Evolutionary conservation across 768 basidiomycete genomes (phyloP).

Genomic region (Amanita pseudoporphyria): DNA sequence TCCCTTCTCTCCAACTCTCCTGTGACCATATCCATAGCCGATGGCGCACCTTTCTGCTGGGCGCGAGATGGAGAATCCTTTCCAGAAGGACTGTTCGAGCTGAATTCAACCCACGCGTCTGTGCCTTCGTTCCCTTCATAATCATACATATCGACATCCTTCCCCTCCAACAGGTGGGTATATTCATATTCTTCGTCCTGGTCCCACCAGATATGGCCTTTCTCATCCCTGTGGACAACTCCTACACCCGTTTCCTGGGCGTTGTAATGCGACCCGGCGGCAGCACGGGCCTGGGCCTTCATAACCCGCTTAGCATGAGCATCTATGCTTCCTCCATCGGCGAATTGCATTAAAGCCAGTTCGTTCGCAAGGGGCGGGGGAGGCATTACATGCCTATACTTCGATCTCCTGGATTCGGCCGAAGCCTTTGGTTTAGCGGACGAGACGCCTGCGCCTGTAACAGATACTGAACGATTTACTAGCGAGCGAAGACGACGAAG

Average conservation of each 20-base stretch:
- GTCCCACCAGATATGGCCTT: slow-evolving; percentile 63
- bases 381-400: slow-evolving; percentile 31
- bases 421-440: slow-evolving; percentile 12
- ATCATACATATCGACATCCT: slow-evolving; percentile 18
- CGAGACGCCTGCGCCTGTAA: slow-evolving; percentile 2
- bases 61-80: slow-evolving; percentile 15
- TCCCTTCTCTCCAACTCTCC: not conserved
- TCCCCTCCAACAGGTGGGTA: slow-evolving; percentile 42
- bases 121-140: slow-evolving; percentile 16
- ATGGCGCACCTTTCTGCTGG: not conserved
- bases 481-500: slow-evolving; percentile 44
- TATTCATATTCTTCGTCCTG: slow-evolving; percentile 66
- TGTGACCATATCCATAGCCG: not conserved
- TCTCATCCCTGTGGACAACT: slow-evolving; percentile 49
- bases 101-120: slow-evolving; percentile 33
- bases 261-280: slow-evolving; percentile 15
- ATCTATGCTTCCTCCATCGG: slow-evolving; percentile 53
- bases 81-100: slow-evolving; percentile 15
- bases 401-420: slow-evolving; percentile 34
- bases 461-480: slow-evolving; percentile 24
- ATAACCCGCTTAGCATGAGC: slow-evolving; percentile 43
- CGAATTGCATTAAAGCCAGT: slow-evolving; percentile 60
- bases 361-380: slow-evolving; percentile 54
- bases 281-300: slow-evolving; percentile 42
- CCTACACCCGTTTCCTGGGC: slow-evolving; percentile 25